Evolutionary conservation across 148 eudicot species (phyloP).

Genomic region (Vaccinium corymbosum): DNA sequence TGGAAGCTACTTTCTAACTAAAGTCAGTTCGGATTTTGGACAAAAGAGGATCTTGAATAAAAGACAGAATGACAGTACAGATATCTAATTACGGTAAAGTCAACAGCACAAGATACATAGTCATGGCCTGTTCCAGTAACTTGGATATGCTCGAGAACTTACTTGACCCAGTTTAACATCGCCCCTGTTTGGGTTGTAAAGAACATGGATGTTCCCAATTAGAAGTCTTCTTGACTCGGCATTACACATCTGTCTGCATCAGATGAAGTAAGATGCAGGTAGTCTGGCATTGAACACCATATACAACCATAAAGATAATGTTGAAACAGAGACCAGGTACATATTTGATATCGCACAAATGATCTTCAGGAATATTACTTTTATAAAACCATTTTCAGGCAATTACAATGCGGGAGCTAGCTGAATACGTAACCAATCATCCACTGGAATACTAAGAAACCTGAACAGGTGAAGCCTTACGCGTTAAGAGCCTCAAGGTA

Average conservation of each 20-base stretch:
- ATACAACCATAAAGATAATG: slow-evolving; percentile 1
- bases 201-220: slow-evolving; percentile 34
- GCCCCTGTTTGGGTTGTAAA: slow-evolving; percentile 33
- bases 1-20: neutral
- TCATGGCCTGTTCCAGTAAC: neutral
- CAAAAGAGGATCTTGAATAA: too few species aligned
- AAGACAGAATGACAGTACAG: neutral
- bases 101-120: neutral
- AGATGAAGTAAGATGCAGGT: slow-evolving; percentile 21
- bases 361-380: neutral
- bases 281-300: slow-evolving; percentile 14
- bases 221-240: slow-evolving; percentile 22
- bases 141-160: slow-evolving; percentile 15
- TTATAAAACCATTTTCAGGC: neutral
- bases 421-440: slow-evolving; percentile 3
- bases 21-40: neutral
- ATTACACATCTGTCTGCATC: slow-evolving; percentile 30
- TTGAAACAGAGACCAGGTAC: neutral
- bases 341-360: neutral
- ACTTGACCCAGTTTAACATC: slow-evolving; percentile 40
- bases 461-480: neutral
- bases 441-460: neutral
- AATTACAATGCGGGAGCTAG: neutral
- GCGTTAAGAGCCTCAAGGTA: neutral
- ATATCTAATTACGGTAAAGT: neutral